A percentile compares a stretch with the other conserved stretches of the same genome.
Evolutionary conservation across 2,329 filamentous ascomycete species (phyloP).

Genomic region (Aureobasidium sp.): DNA sequence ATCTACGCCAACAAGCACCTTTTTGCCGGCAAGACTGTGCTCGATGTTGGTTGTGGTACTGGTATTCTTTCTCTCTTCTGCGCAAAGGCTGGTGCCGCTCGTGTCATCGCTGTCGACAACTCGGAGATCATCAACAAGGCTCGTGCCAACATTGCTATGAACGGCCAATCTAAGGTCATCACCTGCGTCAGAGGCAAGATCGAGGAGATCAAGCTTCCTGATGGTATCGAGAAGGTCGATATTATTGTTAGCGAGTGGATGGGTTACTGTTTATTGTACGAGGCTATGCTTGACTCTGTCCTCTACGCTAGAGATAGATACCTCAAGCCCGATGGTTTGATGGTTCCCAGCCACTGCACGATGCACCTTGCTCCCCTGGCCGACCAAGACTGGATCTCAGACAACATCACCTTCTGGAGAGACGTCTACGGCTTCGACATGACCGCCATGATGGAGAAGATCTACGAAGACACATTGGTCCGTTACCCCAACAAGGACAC

Average conservation of each 20-base stretch:
- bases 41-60: conserved; percentile 79
- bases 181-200: conserved; percentile 79
- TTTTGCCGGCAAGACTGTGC: conserved; percentile 76
- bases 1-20: conserved; percentile 86
- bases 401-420: conserved; percentile 79
- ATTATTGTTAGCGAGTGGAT: conserved; percentile 98
- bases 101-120: conserved; percentile 87
- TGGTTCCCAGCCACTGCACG: conserved; percentile 80
- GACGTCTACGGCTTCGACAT: conserved; percentile 95
- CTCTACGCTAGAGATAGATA: conserved; percentile 83
- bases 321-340: conserved; percentile 68
- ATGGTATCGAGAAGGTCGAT: conserved; percentile 66
- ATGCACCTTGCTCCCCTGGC: conserved; percentile 75
- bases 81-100: conserved; percentile 77
- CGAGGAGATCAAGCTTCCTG: conserved; percentile 70
- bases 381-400: conserved; percentile 68
- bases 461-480: conserved; percentile 60
- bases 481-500: conserved; percentile 35
- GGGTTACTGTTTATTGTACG: conserved; percentile 89
- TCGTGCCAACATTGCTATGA: conserved; percentile 74
- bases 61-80: conserved; percentile 94
- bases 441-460: conserved; percentile 77
- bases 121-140: conserved; percentile 85
- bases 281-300: conserved; percentile 92
- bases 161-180: conserved; percentile 66